These are phyloP conservation scores for Penicillium psychrosexuale DNA, from an alignment of 2,329 filamentous ascomycete genomes.

Conservation along the genomic window DNA sequence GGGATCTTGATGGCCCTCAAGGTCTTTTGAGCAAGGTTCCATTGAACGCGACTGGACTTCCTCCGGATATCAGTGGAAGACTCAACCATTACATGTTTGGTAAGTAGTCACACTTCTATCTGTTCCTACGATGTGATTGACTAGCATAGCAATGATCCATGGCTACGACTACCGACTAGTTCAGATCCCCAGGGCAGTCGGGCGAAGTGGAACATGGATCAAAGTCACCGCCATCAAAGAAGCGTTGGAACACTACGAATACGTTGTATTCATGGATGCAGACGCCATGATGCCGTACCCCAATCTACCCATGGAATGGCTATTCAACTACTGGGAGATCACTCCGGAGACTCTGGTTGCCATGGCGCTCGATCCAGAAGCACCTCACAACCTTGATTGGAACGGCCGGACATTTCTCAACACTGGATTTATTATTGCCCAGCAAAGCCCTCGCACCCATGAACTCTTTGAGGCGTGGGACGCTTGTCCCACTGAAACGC, in stretches of 20 bases:
- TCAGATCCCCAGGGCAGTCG: slow-evolving; percentile 50
- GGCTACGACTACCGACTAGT: slow-evolving; percentile 25
- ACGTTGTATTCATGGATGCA: slow-evolving; percentile 48
- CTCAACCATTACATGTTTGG: slow-evolving; percentile 43
- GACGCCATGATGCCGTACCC: slow-evolving; percentile 45
- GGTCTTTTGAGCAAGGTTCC: slow-evolving; percentile 12
- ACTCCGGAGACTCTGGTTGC: slow-evolving; percentile 42
- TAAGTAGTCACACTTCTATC: slow-evolving; percentile 8
- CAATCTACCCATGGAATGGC: slow-evolving; percentile 48
- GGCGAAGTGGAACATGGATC: slow-evolving; percentile 49
- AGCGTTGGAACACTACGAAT: slow-evolving; percentile 40
- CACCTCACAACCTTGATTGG: slow-evolving; percentile 38
- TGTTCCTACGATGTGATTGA: background rate
- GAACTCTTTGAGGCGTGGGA: slow-evolving; percentile 21
- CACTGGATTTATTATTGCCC: slow-evolving; percentile 46
- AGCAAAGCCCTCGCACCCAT: slow-evolving; percentile 19
- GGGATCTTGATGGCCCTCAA: slow-evolving; percentile 9
- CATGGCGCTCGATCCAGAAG: slow-evolving; percentile 48
- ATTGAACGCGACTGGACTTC: background rate
- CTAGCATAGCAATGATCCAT: background rate
- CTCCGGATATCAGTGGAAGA: slow-evolving; percentile 21
- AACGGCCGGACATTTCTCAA: slow-evolving; percentile 39
- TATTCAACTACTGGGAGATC: slow-evolving; percentile 49
- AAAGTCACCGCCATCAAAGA: slow-evolving; percentile 43
- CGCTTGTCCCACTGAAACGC: slow-evolving; percentile 8